Percentiles rank a stretch among this genome's conserved stretches.
Evolutionary conservation across 2,329 filamentous ascomycete genomes (phyloP).

Genomic region (Biscogniauxia sp.): DNA sequence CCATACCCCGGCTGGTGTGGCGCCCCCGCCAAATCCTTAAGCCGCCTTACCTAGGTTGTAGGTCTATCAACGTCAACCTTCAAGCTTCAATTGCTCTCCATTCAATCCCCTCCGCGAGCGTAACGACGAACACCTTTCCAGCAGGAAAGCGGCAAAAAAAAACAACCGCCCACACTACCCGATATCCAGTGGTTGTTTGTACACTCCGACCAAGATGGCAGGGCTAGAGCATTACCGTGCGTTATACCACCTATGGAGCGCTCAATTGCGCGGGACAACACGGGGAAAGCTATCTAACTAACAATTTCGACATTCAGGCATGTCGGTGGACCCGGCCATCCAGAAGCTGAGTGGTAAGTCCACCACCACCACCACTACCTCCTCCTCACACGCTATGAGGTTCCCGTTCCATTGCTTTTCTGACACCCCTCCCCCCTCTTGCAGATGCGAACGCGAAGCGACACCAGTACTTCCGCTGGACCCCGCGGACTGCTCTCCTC

Average conservation of each 20-base stretch:
- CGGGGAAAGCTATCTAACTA: constrained; percentile 1
- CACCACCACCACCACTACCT: neutral
- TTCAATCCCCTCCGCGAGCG: constrained; percentile 10
- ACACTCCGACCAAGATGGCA: constrained; percentile 38
- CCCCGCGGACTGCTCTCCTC: constrained; percentile 74
- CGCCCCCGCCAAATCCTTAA: neutral
- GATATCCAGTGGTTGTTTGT: constrained; percentile 20
- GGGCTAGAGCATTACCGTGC: constrained; percentile 44
- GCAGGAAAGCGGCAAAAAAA: constrained; percentile 2
- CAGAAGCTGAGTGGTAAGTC: constrained; percentile 45
- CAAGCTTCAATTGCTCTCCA: constrained; percentile 6
- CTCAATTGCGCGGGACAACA: constrained; percentile 6
- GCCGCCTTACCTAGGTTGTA: neutral
- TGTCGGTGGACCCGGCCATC: constrained; percentile 47
- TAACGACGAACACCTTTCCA: constrained; percentile 1
- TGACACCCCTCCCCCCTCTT: neutral
- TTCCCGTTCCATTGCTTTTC: neutral
- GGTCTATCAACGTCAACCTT: neutral
- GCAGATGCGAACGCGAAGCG: constrained; percentile 81
- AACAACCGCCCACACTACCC: constrained; percentile 6
- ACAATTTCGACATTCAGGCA: constrained; percentile 32
- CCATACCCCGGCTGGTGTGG: neutral
- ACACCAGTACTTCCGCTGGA: constrained; percentile 96
- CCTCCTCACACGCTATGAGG: neutral
- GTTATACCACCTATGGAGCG: constrained; percentile 10